A percentile compares a stretch with the other conserved stretches of the same genome.
These are phyloP conservation scores for Sporothrix sp. DNA, from an alignment of 2,329 filamentous ascomycete genomes.

Conservation along the genomic window DNA sequence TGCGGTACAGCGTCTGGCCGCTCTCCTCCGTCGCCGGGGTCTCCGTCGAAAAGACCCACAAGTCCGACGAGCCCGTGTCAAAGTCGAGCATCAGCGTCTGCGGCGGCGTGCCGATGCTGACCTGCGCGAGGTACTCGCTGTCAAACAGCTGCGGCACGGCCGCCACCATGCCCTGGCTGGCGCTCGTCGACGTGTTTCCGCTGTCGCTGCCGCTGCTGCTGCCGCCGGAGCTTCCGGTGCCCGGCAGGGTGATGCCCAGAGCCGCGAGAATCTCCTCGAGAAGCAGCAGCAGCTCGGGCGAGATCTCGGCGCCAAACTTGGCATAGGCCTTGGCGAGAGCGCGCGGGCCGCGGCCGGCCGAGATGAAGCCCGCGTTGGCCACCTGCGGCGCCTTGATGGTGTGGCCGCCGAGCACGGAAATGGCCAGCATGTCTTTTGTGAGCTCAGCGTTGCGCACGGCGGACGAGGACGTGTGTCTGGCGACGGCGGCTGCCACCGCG, in stretches of 20 bases:
- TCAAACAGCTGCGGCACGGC: conserved; percentile 40
- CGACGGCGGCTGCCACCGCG: conserved; percentile 23
- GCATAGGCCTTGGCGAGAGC: conserved; percentile 27
- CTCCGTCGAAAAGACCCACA: conserved; percentile 40
- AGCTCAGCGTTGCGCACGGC: neutral
- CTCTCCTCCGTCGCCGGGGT: conserved; percentile 25
- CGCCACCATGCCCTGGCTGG: conserved; percentile 24
- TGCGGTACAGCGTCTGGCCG: conserved; percentile 30
- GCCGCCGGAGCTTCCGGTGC: neutral
- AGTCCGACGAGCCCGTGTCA: conserved; percentile 58
- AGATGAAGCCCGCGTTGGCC: conserved; percentile 28
- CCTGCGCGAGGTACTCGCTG: conserved; percentile 44
- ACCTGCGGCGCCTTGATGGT: conserved; percentile 32
- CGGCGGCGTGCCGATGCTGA: conserved; percentile 44
- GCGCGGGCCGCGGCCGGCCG: conserved; percentile 23
- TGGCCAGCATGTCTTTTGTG: conserved; percentile 22
- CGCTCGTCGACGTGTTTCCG: neutral
- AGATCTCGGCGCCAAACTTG: conserved; percentile 18
- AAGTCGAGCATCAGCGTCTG: conserved; percentile 54
- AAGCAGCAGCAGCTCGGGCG: conserved; percentile 16
- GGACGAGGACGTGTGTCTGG: neutral
- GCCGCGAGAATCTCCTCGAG: conserved; percentile 20
- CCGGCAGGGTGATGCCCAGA: conserved; percentile 3
- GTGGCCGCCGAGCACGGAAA: conserved; percentile 30
- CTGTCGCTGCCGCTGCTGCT: neutral